phyloP scores from a whole-genome alignment of 352 stramenopile species.

The Globisporangium emineosum region DNA sequence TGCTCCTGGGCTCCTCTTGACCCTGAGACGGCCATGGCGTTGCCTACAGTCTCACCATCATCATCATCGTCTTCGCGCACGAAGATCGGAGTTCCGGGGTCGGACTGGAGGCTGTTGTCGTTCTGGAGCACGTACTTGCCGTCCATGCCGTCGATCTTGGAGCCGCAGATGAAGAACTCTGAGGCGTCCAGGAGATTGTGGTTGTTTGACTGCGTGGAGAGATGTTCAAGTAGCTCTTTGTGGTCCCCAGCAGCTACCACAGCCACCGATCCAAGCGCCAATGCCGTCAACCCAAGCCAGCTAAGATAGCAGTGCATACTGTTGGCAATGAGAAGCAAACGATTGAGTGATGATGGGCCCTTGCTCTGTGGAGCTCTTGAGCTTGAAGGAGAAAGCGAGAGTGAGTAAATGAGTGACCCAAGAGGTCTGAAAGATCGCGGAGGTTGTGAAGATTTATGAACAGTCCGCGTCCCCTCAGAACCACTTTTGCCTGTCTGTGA shows the following conservation, averaged over 20 bases:
- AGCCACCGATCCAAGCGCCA: not conserved
- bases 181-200: not conserved
- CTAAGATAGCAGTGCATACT: not conserved
- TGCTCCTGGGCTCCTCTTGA: not conserved
- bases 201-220: not conserved
- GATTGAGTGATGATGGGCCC: not conserved
- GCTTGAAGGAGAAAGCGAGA: not conserved
- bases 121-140: conserved; percentile 44
- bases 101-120: conserved; percentile 23
- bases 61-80: conserved; percentile 36
- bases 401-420: not conserved
- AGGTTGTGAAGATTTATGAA: not conserved
- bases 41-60: not conserved
- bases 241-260: not conserved
- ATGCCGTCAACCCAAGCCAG: not conserved
- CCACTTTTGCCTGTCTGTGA: not conserved
- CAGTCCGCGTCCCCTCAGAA: conserved; percentile 1
- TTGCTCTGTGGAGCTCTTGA: not conserved
- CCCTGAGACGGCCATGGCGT: not conserved
- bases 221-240: not conserved
- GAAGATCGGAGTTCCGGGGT: conserved; percentile 39
- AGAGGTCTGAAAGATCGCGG: too few relatives aligned
- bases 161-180: conserved; percentile 56
- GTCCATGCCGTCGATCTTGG: conserved; percentile 42
- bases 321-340: not conserved